Conservation (phyloP, 345 rosid species). For the Cardamine occulta region DNA sequence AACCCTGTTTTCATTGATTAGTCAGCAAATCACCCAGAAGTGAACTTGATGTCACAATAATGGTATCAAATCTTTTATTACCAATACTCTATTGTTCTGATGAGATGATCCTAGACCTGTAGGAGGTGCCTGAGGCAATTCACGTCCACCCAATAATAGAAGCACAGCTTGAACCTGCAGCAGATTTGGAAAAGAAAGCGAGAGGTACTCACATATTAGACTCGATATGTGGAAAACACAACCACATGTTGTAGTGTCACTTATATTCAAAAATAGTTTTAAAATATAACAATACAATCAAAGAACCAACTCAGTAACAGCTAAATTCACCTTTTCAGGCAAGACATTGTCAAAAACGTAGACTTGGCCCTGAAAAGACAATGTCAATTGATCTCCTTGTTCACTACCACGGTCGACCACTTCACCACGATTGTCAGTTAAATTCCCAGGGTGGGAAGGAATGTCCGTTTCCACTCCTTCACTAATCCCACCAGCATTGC, state of each 20-base stretch:
- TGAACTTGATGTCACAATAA: not conserved
- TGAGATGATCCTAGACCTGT: slow-evolving; percentile 42
- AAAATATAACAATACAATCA: not conserved
- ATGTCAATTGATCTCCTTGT: slow-evolving; percentile 64
- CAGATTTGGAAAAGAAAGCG: not conserved
- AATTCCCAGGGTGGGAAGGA: slow-evolving; percentile 60
- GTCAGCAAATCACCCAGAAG: slow-evolving; percentile 32
- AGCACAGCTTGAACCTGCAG: slow-evolving; percentile 72
- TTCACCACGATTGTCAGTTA: slow-evolving; percentile 50
- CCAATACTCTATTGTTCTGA: slow-evolving; percentile 48
- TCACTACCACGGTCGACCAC: slow-evolving; percentile 49
- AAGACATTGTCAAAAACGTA: slow-evolving; percentile 74
- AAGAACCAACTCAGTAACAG: slow-evolving; percentile 2
- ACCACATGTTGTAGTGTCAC: slow-evolving; percentile 13
- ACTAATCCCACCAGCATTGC: slow-evolving; percentile 42
- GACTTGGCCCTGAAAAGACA: slow-evolving; percentile 81
- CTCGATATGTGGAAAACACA: not conserved
- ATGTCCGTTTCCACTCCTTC: slow-evolving; percentile 52
- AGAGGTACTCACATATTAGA: not conserved
- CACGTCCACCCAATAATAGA: slow-evolving; percentile 60
- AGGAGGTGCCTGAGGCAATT: slow-evolving; percentile 53
- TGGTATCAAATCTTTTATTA: not conserved
- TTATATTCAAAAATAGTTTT: not conserved
- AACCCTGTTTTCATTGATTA: slow-evolving; percentile 46
- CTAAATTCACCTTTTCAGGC: slow-evolving; percentile 61